Conservation (phyloP, 306 rosid genomes). For the Chamaecrista fasciculata region DNA sequence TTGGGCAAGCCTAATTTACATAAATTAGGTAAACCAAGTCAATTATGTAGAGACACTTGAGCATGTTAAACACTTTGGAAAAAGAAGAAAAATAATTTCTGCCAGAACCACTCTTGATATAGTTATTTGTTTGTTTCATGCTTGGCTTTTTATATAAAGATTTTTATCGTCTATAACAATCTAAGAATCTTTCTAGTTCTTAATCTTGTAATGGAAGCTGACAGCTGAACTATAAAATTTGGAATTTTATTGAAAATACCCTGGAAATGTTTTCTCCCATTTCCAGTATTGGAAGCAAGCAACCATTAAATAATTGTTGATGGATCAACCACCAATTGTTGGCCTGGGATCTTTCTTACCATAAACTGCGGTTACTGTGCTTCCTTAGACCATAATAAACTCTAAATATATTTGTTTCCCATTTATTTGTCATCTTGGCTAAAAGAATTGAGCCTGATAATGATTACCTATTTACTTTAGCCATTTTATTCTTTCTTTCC, state of each 20-base stretch:
- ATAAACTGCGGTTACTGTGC: background rate
- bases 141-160: too few species aligned
- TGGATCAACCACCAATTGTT: constrained; percentile 1
- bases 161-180: too few species aligned
- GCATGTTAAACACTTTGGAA: too few species aligned
- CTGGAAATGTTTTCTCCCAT: background rate
- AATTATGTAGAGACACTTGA: too few species aligned
- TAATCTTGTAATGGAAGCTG: background rate
- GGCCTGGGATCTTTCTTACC: background rate
- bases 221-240: background rate
- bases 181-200: background rate
- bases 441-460: background rate
- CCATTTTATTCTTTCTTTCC: background rate
- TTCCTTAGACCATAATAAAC: background rate
- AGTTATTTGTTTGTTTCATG: too few species aligned
- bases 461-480: background rate
- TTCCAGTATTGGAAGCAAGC: background rate
- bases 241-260: background rate
- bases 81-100: too few species aligned
- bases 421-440: background rate
- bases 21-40: too few species aligned
- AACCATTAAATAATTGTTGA: background rate
- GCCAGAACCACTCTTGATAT: too few species aligned
- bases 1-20: too few species aligned
- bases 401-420: background rate